These are phyloP conservation scores for Ceratobasidium sp. DNA, from an alignment of 1,284 basidiomycete species.

Conservation along the genomic window DNA sequence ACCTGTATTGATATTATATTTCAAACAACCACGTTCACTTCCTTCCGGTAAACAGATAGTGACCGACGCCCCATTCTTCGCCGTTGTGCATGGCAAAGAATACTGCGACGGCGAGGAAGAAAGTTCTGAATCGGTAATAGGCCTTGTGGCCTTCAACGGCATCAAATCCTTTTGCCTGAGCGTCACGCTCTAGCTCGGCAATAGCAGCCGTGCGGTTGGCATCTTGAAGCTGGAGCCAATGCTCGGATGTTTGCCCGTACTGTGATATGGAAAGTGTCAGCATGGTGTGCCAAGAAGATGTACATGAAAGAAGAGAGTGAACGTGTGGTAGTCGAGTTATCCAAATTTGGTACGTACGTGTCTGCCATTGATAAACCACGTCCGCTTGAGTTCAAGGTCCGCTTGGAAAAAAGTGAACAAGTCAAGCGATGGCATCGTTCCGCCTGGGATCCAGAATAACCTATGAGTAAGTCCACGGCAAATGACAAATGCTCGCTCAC, in stretches of 20 bases:
- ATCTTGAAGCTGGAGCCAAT: conserved; percentile 76
- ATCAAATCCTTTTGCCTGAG: conserved; percentile 60
- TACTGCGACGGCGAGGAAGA: conserved; percentile 80
- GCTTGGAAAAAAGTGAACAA: conserved; percentile 78
- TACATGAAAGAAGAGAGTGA: conserved; percentile 27
- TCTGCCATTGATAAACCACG: conserved; percentile 72
- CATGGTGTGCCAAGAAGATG: neutral
- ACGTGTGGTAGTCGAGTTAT: too few species aligned
- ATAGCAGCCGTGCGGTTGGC: conserved; percentile 56
- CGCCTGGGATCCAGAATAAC: conserved; percentile 55
- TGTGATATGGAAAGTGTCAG: conserved; percentile 54
- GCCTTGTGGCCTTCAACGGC: conserved; percentile 68
- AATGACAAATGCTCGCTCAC: conserved; percentile 51
- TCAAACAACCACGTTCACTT: conserved; percentile 25
- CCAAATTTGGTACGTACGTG: conserved; percentile 21
- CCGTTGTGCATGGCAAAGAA: conserved; percentile 75
- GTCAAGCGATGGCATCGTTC: conserved; percentile 75
- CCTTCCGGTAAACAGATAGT: conserved; percentile 63
- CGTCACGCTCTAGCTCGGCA: conserved; percentile 63
- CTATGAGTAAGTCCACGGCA: conserved; percentile 53
- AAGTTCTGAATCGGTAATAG: conserved; percentile 76
- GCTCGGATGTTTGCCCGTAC: conserved; percentile 74
- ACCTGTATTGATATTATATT: neutral
- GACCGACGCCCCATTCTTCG: conserved; percentile 70
- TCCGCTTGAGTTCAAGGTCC: conserved; percentile 67